Evolutionary conservation across 1,284 basidiomycete genomes (phyloP), one percentile per base, ranked within the genome.

Genomic region (Butyriboletus appendiculatus): DNA sequence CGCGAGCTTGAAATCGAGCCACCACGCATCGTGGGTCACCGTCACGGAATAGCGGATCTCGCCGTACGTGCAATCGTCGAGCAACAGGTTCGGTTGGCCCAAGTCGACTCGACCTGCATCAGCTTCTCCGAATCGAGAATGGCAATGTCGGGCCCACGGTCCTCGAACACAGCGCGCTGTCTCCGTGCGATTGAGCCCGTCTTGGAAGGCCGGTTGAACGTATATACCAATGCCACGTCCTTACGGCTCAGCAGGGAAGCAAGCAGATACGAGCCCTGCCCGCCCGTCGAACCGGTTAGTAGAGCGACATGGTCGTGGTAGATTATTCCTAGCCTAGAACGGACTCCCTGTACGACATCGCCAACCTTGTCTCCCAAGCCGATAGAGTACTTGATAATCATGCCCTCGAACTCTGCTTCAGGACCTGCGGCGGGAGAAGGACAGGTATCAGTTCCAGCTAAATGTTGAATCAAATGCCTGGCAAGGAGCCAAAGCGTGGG

Each of bases 141-240:
- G 24, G 24, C 24, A 26, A 7, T 26, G 24, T 26, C 24, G 7
- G 8, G 1, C 24, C 24, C 24, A 26, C 24, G 24, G 24, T 26
- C 24, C 24, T 59, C 52, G 45, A 76, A 73, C 0, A 58, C 61
- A 2, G 49, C 53, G 4, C 50, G 41, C 24, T 75, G 75, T 24
- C 72, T 50, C 4, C 56, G 45, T 9, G 62, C 30, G 9, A 67
- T 48, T 20, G 35, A 53, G 10, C 51, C 33, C 5, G 51, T 48
- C 37, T 47, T 56, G 26, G 59, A 59, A 6, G 62, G 62, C 8
- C 73, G 58, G 45, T 74, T 72, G 45, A 73, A 62, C 0, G 70
- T 68, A 54, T 73, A 75, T 5, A 74, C 61, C 61, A 12, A 48
- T 24, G n/a, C 28, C 0, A 73, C 24, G 24, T 24, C 24, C 24